phyloP scores from a whole-genome alignment of 306 rosid species.

The Vigna nakashimae region DNA sequence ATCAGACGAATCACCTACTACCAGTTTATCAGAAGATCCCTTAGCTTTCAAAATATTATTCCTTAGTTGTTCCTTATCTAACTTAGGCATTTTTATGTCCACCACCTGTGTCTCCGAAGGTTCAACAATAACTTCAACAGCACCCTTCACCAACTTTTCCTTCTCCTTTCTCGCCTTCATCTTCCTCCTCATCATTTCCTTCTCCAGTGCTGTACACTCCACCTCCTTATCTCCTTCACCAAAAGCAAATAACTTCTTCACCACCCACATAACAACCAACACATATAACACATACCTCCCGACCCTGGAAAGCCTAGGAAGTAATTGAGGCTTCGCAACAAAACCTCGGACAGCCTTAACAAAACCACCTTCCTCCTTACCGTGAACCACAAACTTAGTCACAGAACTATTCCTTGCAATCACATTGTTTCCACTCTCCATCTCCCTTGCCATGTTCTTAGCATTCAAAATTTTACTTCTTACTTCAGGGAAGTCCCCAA shows the following conservation, averaged over 20 bases:
- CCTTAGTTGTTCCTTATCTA: slow-evolving; percentile 77
- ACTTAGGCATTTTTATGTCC: slow-evolving; percentile 60
- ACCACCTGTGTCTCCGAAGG: slow-evolving; percentile 43
- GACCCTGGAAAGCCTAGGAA: slow-evolving; percentile 56
- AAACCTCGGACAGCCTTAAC: slow-evolving; percentile 56
- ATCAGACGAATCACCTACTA: slow-evolving; percentile 45
- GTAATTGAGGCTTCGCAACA: slow-evolving; percentile 50
- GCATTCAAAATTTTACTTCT: slow-evolving; percentile 63
- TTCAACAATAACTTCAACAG: slow-evolving; percentile 70
- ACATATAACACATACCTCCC: slow-evolving; percentile 66
- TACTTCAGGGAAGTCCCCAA: slow-evolving; percentile 56
- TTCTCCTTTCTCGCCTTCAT: slow-evolving; percentile 76
- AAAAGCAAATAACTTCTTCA: slow-evolving; percentile 64
- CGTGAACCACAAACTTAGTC: slow-evolving; percentile 74
- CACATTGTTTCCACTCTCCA: slow-evolving; percentile 77
- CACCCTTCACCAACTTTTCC: slow-evolving; percentile 54
- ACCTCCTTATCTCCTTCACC: slow-evolving; percentile 64
- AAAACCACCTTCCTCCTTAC: slow-evolving; percentile 60
- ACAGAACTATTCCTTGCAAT: slow-evolving; percentile 83
- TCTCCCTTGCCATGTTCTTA: slow-evolving; percentile 67
- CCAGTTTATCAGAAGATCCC: slow-evolving; percentile 45
- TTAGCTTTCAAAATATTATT: slow-evolving; percentile 63
- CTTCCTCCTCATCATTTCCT: slow-evolving; percentile 94
- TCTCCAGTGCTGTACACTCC: slow-evolving; percentile 56
- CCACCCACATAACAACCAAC: slow-evolving; percentile 64